These are phyloP conservation scores for Xylaria sp. DNA, from an alignment of 2,329 filamentous ascomycete species.

Conservation along the genomic window DNA sequence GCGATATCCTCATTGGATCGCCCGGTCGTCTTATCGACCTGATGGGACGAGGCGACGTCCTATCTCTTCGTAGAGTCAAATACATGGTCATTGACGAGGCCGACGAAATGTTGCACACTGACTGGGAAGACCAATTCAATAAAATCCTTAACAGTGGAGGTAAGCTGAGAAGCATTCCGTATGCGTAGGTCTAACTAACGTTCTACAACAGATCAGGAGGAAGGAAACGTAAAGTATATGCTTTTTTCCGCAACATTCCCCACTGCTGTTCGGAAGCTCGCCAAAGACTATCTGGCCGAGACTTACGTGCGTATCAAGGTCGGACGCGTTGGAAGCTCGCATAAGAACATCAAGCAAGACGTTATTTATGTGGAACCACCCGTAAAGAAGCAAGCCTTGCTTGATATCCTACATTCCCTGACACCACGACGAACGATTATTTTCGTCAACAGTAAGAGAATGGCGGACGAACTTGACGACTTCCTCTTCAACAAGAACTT, in stretches of 20 bases:
- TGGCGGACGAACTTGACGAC: conserved; percentile 85
- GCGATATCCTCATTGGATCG: conserved; percentile 86
- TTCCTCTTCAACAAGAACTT: conserved; percentile 80
- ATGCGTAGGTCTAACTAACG: conserved; percentile 33
- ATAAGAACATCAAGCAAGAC: conserved; percentile 81
- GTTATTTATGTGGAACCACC: conserved; percentile 70
- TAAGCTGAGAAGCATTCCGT: conserved; percentile 52
- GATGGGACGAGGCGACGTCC: conserved; percentile 70
- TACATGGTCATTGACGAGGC: conserved; percentile 91
- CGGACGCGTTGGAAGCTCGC: conserved; percentile 83
- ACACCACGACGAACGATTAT: conserved; percentile 81
- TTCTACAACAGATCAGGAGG: conserved; percentile 69
- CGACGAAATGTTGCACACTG: conserved; percentile 83
- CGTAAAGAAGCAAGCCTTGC: conserved; percentile 72
- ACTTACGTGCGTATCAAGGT: conserved; percentile 83
- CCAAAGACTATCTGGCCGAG: conserved; percentile 74
- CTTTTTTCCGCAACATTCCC: conserved; percentile 97
- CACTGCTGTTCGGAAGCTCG: conserved; percentile 75
- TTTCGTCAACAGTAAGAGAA: conserved; percentile 83
- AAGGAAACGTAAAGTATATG: conserved; percentile 71
- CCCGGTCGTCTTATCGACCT: conserved; percentile 87
- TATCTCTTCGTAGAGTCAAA: conserved; percentile 78
- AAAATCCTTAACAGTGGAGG: conserved; percentile 82
- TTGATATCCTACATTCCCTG: conserved; percentile 73
- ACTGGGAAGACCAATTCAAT: conserved; percentile 79